Conservation (phyloP, 2,329 filamentous ascomycete species). For the Chaetomiaceae sp. region DNA sequence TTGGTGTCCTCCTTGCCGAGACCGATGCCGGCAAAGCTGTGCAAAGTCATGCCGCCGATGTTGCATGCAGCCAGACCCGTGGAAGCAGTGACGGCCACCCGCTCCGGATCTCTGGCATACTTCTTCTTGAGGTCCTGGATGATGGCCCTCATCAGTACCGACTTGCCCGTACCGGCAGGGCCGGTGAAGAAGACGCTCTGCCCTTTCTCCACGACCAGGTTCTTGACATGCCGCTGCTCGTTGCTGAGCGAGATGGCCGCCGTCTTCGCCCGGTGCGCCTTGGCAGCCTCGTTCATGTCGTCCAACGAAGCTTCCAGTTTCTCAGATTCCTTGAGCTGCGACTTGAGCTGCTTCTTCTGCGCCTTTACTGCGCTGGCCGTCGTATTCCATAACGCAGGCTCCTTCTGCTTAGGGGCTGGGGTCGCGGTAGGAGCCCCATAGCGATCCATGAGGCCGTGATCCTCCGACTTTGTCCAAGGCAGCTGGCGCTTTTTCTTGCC, state of each 20-base stretch:
- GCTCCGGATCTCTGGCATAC: constrained; percentile 69
- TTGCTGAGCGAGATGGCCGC: constrained; percentile 69
- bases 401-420: constrained; percentile 34
- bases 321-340: constrained; percentile 49
- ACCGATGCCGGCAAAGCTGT: constrained; percentile 94
- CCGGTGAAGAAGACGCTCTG: constrained; percentile 98
- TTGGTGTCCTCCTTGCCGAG: constrained; percentile 83
- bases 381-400: constrained; percentile 60
- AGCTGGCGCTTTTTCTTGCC: constrained; percentile 34
- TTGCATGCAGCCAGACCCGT: constrained; percentile 96
- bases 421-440: constrained; percentile 30
- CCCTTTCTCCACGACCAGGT: constrained; percentile 72
- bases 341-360: constrained; percentile 70
- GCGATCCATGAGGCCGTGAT: constrained; percentile 32
- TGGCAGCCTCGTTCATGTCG: constrained; percentile 41
- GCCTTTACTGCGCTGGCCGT: constrained; percentile 72
- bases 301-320: constrained; percentile 41
- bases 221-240: constrained; percentile 80
- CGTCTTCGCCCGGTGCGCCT: constrained; percentile 30
- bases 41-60: constrained; percentile 89
- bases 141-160: constrained; percentile 88
- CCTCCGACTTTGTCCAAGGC: constrained; percentile 42
- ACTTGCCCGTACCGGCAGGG: constrained; percentile 95
- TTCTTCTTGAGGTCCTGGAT: constrained; percentile 77
- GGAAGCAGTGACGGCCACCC: constrained; percentile 89